These are phyloP conservation scores for Patellifolia procumbens DNA, from an alignment of 179 eudicot genomes.

Conservation along the genomic window DNA sequence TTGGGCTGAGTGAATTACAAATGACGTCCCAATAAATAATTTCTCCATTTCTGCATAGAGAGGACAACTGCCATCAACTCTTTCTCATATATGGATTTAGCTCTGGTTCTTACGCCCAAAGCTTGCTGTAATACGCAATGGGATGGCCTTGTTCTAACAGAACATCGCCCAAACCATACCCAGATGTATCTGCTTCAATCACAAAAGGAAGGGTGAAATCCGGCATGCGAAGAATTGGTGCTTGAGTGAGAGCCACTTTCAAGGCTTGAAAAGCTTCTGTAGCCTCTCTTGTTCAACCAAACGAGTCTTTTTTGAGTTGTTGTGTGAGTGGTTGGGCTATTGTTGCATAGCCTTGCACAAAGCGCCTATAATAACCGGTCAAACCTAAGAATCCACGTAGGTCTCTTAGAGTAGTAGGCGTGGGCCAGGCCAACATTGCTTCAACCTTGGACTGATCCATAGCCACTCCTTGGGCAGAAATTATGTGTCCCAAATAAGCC, in stretches of 20 bases:
- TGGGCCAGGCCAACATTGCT: conserved; percentile 7
- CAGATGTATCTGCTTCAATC: conserved; percentile 15
- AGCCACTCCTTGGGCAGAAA: too few species aligned
- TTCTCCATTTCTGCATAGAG: not conserved
- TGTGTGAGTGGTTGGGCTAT: conserved; percentile 9
- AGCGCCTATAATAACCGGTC: conserved; percentile 2
- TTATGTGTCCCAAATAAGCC: too few species aligned
- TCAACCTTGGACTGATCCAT: not conserved
- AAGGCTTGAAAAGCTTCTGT: not conserved
- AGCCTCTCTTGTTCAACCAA: not conserved
- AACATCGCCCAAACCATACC: conserved; percentile 2
- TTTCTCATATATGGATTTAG: not conserved
- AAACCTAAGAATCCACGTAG: conserved; percentile 20
- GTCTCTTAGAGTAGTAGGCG: not conserved
- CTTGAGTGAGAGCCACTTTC: not conserved
- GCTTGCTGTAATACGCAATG: too few species aligned
- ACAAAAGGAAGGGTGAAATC: not conserved
- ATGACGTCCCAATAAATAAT: not conserved
- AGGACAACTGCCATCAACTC: too few species aligned
- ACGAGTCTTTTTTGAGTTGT: not conserved
- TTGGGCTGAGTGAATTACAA: not conserved
- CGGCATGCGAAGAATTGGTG: conserved; percentile 5
- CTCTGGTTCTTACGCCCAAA: too few species aligned
- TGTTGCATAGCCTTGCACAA: not conserved
- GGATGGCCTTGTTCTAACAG: not conserved